Conservation (phyloP, 1,284 basidiomycete species). For the Puccinia coronata region DNA sequence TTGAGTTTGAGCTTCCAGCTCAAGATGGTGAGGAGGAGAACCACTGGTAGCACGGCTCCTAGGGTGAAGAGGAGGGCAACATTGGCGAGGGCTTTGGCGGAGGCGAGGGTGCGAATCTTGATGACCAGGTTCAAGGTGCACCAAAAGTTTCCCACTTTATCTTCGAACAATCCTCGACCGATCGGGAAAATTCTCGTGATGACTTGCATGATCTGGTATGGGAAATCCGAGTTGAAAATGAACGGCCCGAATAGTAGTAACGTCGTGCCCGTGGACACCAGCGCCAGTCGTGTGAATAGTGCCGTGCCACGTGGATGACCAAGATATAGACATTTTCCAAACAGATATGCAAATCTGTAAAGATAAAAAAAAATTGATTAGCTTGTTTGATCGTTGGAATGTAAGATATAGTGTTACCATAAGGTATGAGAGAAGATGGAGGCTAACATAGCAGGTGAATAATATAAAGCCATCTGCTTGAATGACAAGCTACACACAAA, state of each 20-base stretch:
- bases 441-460: slow-evolving; percentile 73
- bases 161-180: slow-evolving; percentile 84
- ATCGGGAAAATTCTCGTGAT: slow-evolving; percentile 85
- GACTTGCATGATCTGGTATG: slow-evolving; percentile 64
- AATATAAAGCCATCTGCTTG: slow-evolving; percentile 95
- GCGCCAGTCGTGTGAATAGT: slow-evolving; percentile 71
- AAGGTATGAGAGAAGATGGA: neutral
- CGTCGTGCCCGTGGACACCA: slow-evolving; percentile 64
- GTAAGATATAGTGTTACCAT: neutral
- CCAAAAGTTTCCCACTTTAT: slow-evolving; percentile 95
- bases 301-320: slow-evolving; percentile 66
- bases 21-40: slow-evolving; percentile 55
- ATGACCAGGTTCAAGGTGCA: slow-evolving; percentile 83
- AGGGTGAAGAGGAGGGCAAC: slow-evolving; percentile 59
- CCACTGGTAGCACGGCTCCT: slow-evolving; percentile 57
- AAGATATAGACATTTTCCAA: slow-evolving; percentile 77
- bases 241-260: slow-evolving; percentile 73
- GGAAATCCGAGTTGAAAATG: slow-evolving; percentile 66
- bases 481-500: slow-evolving; percentile 83
- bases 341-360: slow-evolving; percentile 68
- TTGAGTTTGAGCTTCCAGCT: slow-evolving; percentile 52
- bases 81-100: slow-evolving; percentile 55
- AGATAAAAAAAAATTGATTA: neutral
- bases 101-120: slow-evolving; percentile 68
- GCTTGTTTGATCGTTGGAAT: neutral